Evolutionary conservation across 73 alveolate species (phyloP), one percentile per base, ranked within the genome.

Genomic region (Paramecium octaurelia): DNA sequence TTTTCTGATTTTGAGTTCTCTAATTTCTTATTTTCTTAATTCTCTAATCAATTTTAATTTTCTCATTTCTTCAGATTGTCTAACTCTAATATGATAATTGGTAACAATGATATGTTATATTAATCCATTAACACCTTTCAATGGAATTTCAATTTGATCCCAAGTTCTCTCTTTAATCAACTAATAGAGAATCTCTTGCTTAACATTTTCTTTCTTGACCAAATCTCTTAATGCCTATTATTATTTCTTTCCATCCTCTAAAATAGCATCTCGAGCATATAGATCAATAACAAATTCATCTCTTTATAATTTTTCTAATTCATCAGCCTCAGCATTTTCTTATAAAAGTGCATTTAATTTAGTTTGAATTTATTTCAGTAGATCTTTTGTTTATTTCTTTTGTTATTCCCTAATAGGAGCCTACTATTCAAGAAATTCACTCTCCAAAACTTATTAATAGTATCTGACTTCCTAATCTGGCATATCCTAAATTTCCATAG

Each of bases 251-350:
- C 98, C 98, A 57, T 94, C 96, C 31, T 89, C 96, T 43, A 93
- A 93, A 6, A 96, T 96, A 84, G 93, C 95, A 43, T 98, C 98
- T 20, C 93, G 86, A 93, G 95, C 95, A 77, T 94, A 96, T 24
- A 96, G 92, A 86, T 98, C 99, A 59, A 98, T 98, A 84, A 98
- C 98, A 95, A 98, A 97, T 70, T 98, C 99, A 60, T 96, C 97
- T 91, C 98, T 96, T 92, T 95, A 96, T 38, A 98, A 95, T 92
- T 90, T 96, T 92, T 98, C 99, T 70, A 97, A 97, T 34, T 97
- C 98, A 80, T 96, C 97, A 58, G 96, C 97, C 88, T 96, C 93
- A 42, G 95, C 95, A 93, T 98, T 98, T 54, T 97, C 98, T 35
- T 95, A 97, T 64, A 98, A 93, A 35, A 98, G 93, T 46, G 95